These are phyloP conservation scores for Neoascochyta sp. DNA, from an alignment of 2,329 filamentous ascomycete species.

Conservation along the genomic window DNA sequence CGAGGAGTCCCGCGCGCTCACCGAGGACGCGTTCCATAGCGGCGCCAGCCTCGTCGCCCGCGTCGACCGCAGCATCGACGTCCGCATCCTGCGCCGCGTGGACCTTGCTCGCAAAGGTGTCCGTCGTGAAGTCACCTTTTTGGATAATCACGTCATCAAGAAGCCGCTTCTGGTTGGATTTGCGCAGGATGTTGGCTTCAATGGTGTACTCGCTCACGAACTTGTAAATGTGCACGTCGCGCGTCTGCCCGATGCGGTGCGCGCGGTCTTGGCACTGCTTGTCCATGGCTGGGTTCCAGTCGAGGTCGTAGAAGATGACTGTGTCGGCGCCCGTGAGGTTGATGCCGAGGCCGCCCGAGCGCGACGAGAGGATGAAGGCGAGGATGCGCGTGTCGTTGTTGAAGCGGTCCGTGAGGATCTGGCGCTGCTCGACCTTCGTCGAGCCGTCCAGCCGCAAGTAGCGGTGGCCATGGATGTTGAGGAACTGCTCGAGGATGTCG, in stretches of 20 bases:
- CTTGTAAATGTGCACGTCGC: slow-evolving; percentile 95
- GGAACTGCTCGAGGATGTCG: slow-evolving; percentile 93
- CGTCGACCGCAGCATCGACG: slow-evolving; percentile 40
- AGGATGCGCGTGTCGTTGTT: slow-evolving; percentile 91
- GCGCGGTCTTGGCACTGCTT: slow-evolving; percentile 98
- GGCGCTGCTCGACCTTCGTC: slow-evolving; percentile 91
- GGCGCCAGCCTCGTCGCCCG: slow-evolving; percentile 64
- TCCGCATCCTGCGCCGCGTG: slow-evolving; percentile 65
- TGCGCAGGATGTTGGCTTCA: slow-evolving; percentile 94
- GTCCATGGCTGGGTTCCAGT: slow-evolving; percentile 99
- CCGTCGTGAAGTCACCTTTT: slow-evolving; percentile 95
- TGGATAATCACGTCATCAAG: slow-evolving; percentile 98
- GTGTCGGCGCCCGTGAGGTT: slow-evolving; percentile 96
- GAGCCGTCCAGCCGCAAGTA: slow-evolving; percentile 96
- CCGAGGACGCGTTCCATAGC: slow-evolving; percentile 84
- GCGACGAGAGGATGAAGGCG: slow-evolving; percentile 91
- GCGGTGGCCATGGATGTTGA: slow-evolving; percentile 96
- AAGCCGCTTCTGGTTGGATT: slow-evolving; percentile 96
- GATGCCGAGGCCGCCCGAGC: slow-evolving; percentile 91
- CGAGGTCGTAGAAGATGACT: slow-evolving; percentile 97
- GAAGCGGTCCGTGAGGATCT: slow-evolving; percentile 93
- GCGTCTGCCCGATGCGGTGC: slow-evolving; percentile 94
- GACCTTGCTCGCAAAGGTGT: slow-evolving; percentile 84
- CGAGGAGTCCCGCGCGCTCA: slow-evolving; percentile 57
- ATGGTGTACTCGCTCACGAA: slow-evolving; percentile 66